phyloP scores from a whole-genome alignment of 148 eudicot genomes.

The Pharnaceum exiguum region DNA sequence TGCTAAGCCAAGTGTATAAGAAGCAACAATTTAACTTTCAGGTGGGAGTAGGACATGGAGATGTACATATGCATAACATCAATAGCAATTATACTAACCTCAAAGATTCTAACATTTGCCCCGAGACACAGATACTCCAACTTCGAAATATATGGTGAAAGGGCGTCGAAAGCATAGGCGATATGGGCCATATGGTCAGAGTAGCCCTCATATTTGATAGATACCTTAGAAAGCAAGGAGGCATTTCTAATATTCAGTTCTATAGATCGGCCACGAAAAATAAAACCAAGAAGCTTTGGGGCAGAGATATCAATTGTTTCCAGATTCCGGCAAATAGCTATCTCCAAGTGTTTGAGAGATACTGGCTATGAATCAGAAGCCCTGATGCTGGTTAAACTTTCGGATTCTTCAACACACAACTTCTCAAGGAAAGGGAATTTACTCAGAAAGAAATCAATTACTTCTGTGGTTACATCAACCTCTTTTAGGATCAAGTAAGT shows the following conservation, averaged over 20 bases:
- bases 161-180: neutral
- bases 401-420: neutral
- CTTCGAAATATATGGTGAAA: constrained; percentile 6
- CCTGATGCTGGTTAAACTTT: neutral
- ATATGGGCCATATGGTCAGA: no score
- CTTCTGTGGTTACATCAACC: neutral
- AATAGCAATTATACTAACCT: neutral
- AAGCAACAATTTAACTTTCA: no score
- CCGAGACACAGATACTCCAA: constrained; percentile 9
- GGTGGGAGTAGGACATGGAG: no score
- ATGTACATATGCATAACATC: no score
- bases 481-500: neutral
- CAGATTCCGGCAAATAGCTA: neutral
- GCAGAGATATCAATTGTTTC: constrained; percentile 8
- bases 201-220: neutral
- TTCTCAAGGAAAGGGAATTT: neutral
- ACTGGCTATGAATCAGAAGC: neutral
- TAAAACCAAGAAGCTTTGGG: constrained; percentile 10
- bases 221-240: neutral
- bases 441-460: neutral
- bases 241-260: constrained; percentile 2
- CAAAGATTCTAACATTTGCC: neutral
- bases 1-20: no score
- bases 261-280: neutral
- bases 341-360: neutral